Base-by-base conservation (phyloP, 768 basidiomycete species). In the Inosperma sp. region DNA sequence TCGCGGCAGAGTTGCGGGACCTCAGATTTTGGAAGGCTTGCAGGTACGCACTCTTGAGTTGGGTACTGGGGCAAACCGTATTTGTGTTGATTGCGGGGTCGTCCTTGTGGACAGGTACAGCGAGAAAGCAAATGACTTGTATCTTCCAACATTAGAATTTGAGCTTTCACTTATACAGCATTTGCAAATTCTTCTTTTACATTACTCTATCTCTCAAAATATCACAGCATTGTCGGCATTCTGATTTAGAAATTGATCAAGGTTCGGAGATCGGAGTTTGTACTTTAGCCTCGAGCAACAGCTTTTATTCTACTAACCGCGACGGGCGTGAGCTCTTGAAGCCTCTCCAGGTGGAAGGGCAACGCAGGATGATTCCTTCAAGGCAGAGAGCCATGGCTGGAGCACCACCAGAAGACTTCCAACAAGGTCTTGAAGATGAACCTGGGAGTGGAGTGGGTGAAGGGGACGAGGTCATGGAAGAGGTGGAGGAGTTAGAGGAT, bases 391-490 rank as follows among this genome's bases (percentile, higher is more conserved):
- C 51, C 65, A 50, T 53, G 65, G n/a, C n/a, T n/a, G n/a, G n/a
- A n/a, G n/a, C n/a, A n/a, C n/a, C n/a, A 41, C 52, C 64, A 47
- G 78, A 81, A 48, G 69, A 77, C 58, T 71, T 70, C 48, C 82
- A 76, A 58, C 74, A 64, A 30, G 74, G 74, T 42, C 67, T 80
- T 39, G 81, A 81, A 49, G 82, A 83, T 54, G 87, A 85, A 43
- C 69, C 62, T 21, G 60, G 82, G 25, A 83, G 80, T 48, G 85
- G 71, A 26, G 70, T 71, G 48, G 82, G 77, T 4, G 76, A 78
- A 59, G 84, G 76, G 34, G 88, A 89, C 69, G 86, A 90, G 63
- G 73, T 82, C 48, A 91, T 91, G 88, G 86, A 89, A 61, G 83
- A 84, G 62, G 82, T 81, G 69, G 86, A 89, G 58, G 82, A 84